Evolutionary conservation across 2,329 filamentous ascomycete genomes (phyloP), one percentile per base, ranked within the genome.

Genomic region (Colletotrichum sojae): DNA sequence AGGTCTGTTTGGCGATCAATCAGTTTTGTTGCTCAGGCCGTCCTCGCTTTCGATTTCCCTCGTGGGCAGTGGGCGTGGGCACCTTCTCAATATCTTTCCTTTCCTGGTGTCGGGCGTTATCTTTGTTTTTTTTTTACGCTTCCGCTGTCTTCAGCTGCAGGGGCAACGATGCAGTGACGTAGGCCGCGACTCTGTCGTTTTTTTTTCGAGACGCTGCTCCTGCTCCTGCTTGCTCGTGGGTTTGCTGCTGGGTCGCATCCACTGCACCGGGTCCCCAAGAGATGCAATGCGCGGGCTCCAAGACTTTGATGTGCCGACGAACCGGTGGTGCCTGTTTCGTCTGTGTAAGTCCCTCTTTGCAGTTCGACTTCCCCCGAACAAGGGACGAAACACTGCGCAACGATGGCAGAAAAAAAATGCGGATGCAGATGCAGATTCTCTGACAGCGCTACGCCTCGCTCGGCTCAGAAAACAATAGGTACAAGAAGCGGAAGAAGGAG

Each of bases 81-180:
- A 12, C 12, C 46, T 18, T 49, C 2, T 6, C n/a, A n/a, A 2
- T 22, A 13, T 49, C 10, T 43, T n/a, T n/a, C 58, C 16, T 27
- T 20, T 43, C 31, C 15, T 25, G 12, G 49, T 12, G 13, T 20
- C 46, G 31, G 10, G 31, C 31, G 31, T 12, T 36, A 8, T 31
- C n/a, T n/a, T n/a, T n/a, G n/a, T n/a, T n/a, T n/a, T n/a, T n/a
- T 36, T 36, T 18, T 18, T 45, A 12, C 20, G 8, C 18, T 27
- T 46, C 45, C n/a, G 16, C 43, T 12, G n/a, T 57, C 31, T 69
- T 68, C 22, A 59, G 49, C 48, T 66, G 66, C 55, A 53, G 49
- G 43, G 39, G 54, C 43, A 8, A 36, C 43, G 54, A 31, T 39
- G 25, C 54, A 49, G 66, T 69, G 66, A 69, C 66, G 66, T 69